Evolutionary conservation across 2,329 filamentous ascomycete genomes (phyloP).

Genomic region (Phialocephala subalpina): DNA sequence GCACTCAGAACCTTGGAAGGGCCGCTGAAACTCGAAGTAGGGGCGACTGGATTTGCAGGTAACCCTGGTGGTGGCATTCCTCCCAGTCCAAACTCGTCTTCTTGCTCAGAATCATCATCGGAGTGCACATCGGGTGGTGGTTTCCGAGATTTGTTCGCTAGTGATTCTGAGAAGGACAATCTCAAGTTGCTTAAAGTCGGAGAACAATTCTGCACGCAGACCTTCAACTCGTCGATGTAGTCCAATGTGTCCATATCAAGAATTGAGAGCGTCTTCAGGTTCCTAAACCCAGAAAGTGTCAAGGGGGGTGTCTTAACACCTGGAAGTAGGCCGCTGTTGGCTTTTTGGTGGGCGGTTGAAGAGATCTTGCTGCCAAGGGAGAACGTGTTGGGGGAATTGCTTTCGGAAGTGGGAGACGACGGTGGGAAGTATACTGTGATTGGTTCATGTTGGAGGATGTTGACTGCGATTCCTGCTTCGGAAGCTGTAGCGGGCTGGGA

Average conservation of each 20-base stretch:
- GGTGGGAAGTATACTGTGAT: conserved; percentile 9
- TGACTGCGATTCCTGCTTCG: not conserved
- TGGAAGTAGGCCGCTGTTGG: not conserved
- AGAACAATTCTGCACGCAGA: conserved; percentile 62
- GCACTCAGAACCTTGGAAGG: conserved; percentile 57
- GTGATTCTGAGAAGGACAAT: conserved; percentile 63
- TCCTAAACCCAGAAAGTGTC: conserved; percentile 65
- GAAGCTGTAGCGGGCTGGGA: conserved; percentile 14
- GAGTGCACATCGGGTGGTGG: conserved; percentile 49
- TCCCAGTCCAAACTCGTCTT: conserved; percentile 60
- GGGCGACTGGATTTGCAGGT: conserved; percentile 30
- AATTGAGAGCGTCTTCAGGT: conserved; percentile 60
- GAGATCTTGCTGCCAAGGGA: conserved; percentile 21
- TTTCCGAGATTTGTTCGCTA: conserved; percentile 57
- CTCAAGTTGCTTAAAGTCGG: conserved; percentile 62
- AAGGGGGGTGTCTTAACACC: conserved; percentile 45
- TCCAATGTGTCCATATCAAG: conserved; percentile 69
- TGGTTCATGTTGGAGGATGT: conserved; percentile 1
- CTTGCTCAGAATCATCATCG: conserved; percentile 59
- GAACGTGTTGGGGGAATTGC: conserved; percentile 14
- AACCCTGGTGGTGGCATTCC: conserved; percentile 41
- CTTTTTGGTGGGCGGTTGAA: conserved; percentile 23
- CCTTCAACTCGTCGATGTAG: conserved; percentile 61
- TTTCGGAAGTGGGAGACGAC: conserved; percentile 1
- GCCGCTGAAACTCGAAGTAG: conserved; percentile 46